These are phyloP conservation scores for Megacollybia platyphylla DNA, from an alignment of 1,284 basidiomycete species.

Conservation along the genomic window DNA sequence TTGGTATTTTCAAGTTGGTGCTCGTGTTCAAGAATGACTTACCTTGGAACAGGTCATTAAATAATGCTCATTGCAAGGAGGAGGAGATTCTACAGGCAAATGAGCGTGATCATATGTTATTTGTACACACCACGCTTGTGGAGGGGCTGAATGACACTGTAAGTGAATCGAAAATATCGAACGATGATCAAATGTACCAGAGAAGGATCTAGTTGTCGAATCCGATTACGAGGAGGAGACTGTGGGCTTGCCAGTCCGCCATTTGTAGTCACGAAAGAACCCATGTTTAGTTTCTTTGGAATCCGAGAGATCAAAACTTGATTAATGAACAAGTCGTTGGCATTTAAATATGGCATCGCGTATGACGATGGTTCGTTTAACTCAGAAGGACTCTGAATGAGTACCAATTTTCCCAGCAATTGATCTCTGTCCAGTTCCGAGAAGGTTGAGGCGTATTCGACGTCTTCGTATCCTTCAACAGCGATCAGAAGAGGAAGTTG, in stretches of 20 bases:
- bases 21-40: background rate
- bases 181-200: constrained; percentile 23
- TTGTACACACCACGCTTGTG: constrained; percentile 27
- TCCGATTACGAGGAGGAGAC: constrained; percentile 27
- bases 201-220: constrained; percentile 37
- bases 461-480: constrained; percentile 8
- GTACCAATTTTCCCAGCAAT: constrained; percentile 52
- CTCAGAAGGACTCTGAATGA: constrained; percentile 38
- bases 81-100: constrained; percentile 41
- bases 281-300: constrained; percentile 20
- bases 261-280: constrained; percentile 29
- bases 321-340: constrained; percentile 54
- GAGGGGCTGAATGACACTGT: constrained; percentile 23
- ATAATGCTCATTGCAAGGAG: constrained; percentile 73
- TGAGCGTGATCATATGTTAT: constrained; percentile 8
- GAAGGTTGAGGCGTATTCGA: constrained; percentile 27
- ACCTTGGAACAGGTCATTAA: constrained; percentile 67
- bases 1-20: constrained; percentile 5
- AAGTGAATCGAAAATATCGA: constrained; percentile 8
- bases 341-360: constrained; percentile 36
- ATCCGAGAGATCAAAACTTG: constrained; percentile 27
- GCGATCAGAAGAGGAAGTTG: background rate
- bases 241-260: constrained; percentile 45
- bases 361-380: constrained; percentile 30
- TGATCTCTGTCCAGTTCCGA: constrained; percentile 44